Evolutionary conservation across 495 filamentous ascomycete genomes (phyloP).

Genomic region (Neurospora sp.): DNA sequence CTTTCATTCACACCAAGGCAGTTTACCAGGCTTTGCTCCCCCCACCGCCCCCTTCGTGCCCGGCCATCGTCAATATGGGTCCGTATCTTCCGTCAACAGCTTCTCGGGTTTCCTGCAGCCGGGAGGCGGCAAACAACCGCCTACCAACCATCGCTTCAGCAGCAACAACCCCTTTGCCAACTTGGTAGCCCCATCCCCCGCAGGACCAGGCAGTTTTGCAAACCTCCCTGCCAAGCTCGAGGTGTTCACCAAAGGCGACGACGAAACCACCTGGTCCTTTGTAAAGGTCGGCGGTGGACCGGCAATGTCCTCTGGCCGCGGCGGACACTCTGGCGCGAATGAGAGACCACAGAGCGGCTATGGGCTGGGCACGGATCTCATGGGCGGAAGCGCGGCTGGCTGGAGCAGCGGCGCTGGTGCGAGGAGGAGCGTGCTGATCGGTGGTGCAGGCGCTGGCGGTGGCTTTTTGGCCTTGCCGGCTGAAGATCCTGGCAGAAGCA

Average conservation of each 20-base stretch:
- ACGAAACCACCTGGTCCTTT: constrained; percentile 77
- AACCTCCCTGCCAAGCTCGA: constrained; percentile 56
- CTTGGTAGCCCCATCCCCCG: constrained; percentile 12
- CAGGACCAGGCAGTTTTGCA: constrained; percentile 10
- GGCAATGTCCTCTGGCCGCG: constrained; percentile 7
- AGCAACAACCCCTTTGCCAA: constrained; percentile 45
- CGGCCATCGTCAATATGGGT: constrained; percentile 10
- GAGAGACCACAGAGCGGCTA: constrained; percentile 41
- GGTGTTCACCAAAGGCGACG: constrained; percentile 77
- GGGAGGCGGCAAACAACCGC: neutral
- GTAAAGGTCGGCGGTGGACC: constrained; percentile 26
- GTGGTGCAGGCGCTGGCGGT: constrained; percentile 69
- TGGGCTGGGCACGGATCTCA: constrained; percentile 32
- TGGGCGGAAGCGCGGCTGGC: constrained; percentile 23
- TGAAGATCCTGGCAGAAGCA: constrained; percentile 3
- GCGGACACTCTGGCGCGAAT: constrained; percentile 2
- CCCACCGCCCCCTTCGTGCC: neutral
- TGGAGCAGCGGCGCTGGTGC: constrained; percentile 34
- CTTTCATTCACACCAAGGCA: constrained; percentile 15
- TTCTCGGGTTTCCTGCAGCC: neutral
- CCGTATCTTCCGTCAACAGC: constrained; percentile 8
- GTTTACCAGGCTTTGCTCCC: constrained; percentile 5
- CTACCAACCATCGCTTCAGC: constrained; percentile 29
- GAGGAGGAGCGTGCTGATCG: constrained; percentile 40
- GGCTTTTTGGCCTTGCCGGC: constrained; percentile 73